These are phyloP conservation scores for Hyaloperonospora brassicae DNA, from an alignment of 352 stramenopile species.

Conservation along the genomic window DNA sequence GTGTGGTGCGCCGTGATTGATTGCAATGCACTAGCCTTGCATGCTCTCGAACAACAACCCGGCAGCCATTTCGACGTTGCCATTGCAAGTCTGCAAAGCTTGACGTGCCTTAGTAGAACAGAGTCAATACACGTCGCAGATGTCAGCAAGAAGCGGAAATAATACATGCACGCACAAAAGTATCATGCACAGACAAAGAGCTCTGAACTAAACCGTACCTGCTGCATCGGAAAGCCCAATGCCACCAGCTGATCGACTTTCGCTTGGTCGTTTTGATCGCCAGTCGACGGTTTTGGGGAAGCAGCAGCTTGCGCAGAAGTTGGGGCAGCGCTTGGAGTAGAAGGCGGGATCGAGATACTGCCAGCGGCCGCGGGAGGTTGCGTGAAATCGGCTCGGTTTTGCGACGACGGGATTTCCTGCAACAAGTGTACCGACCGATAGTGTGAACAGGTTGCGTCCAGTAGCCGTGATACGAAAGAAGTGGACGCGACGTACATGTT, in stretches of 20 bases:
- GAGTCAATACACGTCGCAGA: no score
- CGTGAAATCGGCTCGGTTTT: slow-evolving; percentile 31
- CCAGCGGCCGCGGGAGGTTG: slow-evolving; percentile 20
- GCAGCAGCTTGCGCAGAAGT: slow-evolving; percentile 9
- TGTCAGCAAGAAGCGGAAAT: slow-evolving; percentile 33
- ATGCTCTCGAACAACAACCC: slow-evolving; percentile 72
- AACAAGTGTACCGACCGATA: background rate
- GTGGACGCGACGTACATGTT: slow-evolving; percentile 49
- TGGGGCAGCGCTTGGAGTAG: slow-evolving; percentile 18
- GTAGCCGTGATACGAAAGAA: background rate
- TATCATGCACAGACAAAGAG: slow-evolving; percentile 7
- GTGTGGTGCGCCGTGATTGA: no score
- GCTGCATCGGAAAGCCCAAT: slow-evolving; percentile 57
- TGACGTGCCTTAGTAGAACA: slow-evolving; percentile 5
- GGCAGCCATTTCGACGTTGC: slow-evolving; percentile 76
- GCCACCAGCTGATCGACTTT: slow-evolving; percentile 63
- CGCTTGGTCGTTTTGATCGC: slow-evolving; percentile 21
- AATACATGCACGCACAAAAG: slow-evolving; percentile 17
- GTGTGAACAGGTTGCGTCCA: background rate
- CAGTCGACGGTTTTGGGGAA: slow-evolving; percentile 14
- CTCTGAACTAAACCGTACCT: slow-evolving; percentile 24
- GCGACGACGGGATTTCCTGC: slow-evolving; percentile 65
- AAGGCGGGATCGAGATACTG: slow-evolving; percentile 21
- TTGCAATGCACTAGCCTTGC: slow-evolving; percentile 9
- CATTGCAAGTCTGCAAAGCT: slow-evolving; percentile 61